Evolutionary conservation across 2,329 filamentous ascomycete genomes (phyloP), one percentile per base, ranked within the genome.

Genomic region (Exophiala sp.): DNA sequence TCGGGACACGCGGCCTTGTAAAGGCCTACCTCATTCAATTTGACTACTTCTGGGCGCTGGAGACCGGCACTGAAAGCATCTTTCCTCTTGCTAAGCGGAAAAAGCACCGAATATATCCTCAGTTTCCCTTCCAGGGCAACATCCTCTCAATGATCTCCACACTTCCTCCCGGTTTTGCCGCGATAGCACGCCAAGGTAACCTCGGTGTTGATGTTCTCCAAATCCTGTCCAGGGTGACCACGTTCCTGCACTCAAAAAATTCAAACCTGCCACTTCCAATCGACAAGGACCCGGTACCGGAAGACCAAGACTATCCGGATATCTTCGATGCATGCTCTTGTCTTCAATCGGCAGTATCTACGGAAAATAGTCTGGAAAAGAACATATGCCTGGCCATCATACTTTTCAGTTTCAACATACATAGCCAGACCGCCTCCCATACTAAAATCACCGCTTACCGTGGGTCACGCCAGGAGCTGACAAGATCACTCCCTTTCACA

Each of bases 41-140:
- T 37, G 50, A 53, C 30, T 53, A 48, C 24, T 50, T 51, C 43
- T 53, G 43, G 53, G 50, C 50, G 50, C 43, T 56, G 14, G 53
- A 56, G 23, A 53, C 50, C 22, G 46, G 49, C 2, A 30, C 24
- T 2, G 11, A 39, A 34, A 50, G 34, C 35, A 40, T 48, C 3
- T 50, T 56, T 32, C 46, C 50, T 11, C 40, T 51, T 9, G 13
- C 34, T 2, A 48, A 48, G 29, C 46, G 50, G 18, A 50, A 42
- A 10, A 24, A 24, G 21, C 27, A 32, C 8, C 27, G 53, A 35
- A 21, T 19, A 27, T 53, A 53, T 35, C 53, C 53, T 21, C 49
- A 38, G 8, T 46, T 19, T 22, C 53, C 50, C 13, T 50, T 56
- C 35, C 27, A 35, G 27, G 14, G 27, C 3, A 32, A 50, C 13